These are phyloP conservation scores for Solanum chacoense DNA, from an alignment of 305 asterid species.

Conservation along the genomic window DNA sequence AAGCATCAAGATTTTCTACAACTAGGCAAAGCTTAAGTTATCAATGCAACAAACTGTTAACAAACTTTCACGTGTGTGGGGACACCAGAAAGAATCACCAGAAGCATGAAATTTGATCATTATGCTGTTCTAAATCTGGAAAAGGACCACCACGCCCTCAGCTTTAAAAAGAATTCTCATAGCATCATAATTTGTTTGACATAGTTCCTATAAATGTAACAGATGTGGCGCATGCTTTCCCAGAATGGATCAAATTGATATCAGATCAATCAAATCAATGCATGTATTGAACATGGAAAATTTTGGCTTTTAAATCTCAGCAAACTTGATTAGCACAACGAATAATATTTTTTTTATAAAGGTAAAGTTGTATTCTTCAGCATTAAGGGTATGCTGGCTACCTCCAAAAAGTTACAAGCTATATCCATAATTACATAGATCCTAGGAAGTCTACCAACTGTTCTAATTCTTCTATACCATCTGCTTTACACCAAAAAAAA, in stretches of 20 bases:
- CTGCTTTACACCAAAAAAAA: background rate
- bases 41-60: background rate
- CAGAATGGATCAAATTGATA: background rate
- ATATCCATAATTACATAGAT: background rate
- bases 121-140: background rate
- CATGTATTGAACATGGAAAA: background rate
- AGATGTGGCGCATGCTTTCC: background rate
- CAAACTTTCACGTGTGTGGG: background rate
- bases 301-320: background rate
- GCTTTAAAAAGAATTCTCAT: background rate
- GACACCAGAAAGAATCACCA: background rate
- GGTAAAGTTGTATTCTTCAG: background rate
- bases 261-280: background rate
- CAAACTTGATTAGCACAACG: background rate
- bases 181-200: background rate
- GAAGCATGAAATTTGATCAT: background rate
- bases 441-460: background rate
- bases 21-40: background rate
- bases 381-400: background rate
- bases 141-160: background rate
- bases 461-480: background rate
- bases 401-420: background rate
- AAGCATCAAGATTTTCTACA: background rate
- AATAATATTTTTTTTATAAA: background rate
- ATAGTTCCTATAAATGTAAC: background rate